Evolutionary conservation across 805 yeast species (phyloP).

Genomic region (Yamadazyma endophytica): DNA sequence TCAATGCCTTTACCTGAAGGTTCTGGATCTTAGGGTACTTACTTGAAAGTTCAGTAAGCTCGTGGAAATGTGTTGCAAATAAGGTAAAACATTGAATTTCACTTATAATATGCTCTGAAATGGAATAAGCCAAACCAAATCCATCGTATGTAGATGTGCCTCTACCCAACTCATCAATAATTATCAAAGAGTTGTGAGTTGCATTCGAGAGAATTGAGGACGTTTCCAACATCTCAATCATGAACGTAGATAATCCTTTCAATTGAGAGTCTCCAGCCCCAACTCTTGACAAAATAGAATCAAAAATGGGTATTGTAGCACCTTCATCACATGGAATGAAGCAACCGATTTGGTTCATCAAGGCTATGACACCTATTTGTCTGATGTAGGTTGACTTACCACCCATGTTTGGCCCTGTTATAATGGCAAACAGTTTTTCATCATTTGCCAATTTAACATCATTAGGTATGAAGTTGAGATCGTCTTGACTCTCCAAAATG

Average conservation of each 20-base stretch:
- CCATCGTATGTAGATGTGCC: conserved; percentile 92
- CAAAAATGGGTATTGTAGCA: conserved; percentile 81
- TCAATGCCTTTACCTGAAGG: conserved; percentile 90
- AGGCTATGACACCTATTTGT: conserved; percentile 80
- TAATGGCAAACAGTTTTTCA: conserved; percentile 57
- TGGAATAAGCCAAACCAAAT: conserved; percentile 96
- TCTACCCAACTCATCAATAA: conserved; percentile 94
- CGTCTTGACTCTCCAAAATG: conserved; percentile 89
- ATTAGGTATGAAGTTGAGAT: conserved; percentile 83
- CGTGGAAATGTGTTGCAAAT: conserved; percentile 98
- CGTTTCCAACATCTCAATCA: conserved; percentile 92
- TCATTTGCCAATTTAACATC: conserved; percentile 63
- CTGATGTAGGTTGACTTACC: conserved; percentile 93
- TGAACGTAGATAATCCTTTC: conserved; percentile 92
- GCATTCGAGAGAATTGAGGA: conserved; percentile 81
- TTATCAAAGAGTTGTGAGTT: conserved; percentile 70
- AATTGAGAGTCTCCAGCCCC: conserved; percentile 98
- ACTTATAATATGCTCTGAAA: conserved; percentile 76
- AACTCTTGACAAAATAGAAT: conserved; percentile 91
- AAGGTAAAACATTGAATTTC: conserved; percentile 73
- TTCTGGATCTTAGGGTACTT: conserved; percentile 63
- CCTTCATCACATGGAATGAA: conserved; percentile 65
- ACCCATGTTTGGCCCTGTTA: conserved; percentile 98
- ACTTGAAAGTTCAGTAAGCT: conserved; percentile 75
- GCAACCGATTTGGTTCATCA: conserved; percentile 87